Base-by-base conservation (phyloP, 2,329 filamentous ascomycete species). In the Hortaea werneckii region DNA sequence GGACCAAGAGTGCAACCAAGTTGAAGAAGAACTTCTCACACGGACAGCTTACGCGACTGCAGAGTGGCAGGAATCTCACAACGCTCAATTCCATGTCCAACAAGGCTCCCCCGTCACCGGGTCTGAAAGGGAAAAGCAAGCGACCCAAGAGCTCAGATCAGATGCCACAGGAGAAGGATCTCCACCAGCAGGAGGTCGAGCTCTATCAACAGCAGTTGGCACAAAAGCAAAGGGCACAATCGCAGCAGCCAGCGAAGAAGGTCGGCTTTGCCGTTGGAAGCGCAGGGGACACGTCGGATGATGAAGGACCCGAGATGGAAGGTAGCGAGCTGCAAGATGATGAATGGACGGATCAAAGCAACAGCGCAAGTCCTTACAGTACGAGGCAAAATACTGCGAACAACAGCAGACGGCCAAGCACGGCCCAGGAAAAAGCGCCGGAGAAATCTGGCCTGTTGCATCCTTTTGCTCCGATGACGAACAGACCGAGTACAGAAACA, bases 21-120 rank as follows among this genome's bases (percentile, higher is more conserved):
- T 50, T 63, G 45, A 63, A 63, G 58, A 63, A 62, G 54, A 63
- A 63, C 50, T 61, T 67, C 47, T 71, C 67, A 28, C 71, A 70
- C 57, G 67, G 69, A 11, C 68, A 72, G 48, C 61, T 73, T 42
- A 60, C 67, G 30, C 62, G 68, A 12, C 58, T 67, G 43, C 60
- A 59, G 13, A 10, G 20, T 11, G 40, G 40, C 28, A 7, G 40
- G 40, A 66, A 65, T 47, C 49, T 67, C 28, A 55, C 62, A 30
- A 51, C 47, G 5, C 40, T 58, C 46, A 46, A 30, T 20, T 40
- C 49, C 34, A 34, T 43, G 26, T 45, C 46, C 13, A 49, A 55
- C 29, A 52, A 51, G 44, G 51, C 56, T 6, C 57, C 57, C 8
- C 51, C 52, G 3, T 58, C 55, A 9, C 58, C 58, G 6, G 56